These are phyloP conservation scores for Spathaspora passalidarum DNA, from an alignment of 805 yeast genomes.

Conservation along the genomic window DNA sequence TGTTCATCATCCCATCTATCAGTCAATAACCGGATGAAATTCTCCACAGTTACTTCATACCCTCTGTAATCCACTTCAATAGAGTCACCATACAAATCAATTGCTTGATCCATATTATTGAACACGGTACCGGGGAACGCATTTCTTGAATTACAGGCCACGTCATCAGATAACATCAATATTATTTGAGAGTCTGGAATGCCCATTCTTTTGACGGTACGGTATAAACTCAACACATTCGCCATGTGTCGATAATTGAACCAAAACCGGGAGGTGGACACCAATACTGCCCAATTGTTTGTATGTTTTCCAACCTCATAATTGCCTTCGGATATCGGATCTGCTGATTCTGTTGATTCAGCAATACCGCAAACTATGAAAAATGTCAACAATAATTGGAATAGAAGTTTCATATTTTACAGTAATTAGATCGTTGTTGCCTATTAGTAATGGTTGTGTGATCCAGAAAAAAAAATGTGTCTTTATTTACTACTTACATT, in stretches of 20 bases:
- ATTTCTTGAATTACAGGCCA: conserved; percentile 95
- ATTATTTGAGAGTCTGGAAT: conserved; percentile 98
- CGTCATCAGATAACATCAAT: conserved; percentile 93
- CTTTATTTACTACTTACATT: no score
- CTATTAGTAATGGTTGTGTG: neutral
- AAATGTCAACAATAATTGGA: neutral
- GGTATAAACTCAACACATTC: conserved; percentile 86
- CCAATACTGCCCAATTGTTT: conserved; percentile 81
- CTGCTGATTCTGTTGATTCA: neutral
- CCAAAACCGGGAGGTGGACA: conserved; percentile 97
- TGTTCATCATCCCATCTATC: conserved; percentile 96
- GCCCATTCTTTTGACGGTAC: conserved; percentile 93
- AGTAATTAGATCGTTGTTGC: no score
- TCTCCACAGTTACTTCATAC: conserved; percentile 96
- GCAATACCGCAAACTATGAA: neutral
- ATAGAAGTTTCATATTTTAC: neutral
- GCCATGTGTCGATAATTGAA: conserved; percentile 98
- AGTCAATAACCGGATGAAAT: conserved; percentile 85
- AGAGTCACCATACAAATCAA: conserved; percentile 90
- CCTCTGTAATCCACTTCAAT: conserved; percentile 97
- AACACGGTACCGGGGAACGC: conserved; percentile 95
- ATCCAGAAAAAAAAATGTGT: neutral
- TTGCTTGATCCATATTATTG: conserved; percentile 87
- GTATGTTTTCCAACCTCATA: conserved; percentile 48
- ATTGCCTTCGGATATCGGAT: conserved; percentile 1